phyloP scores from a whole-genome alignment of 2,329 filamentous ascomycete genomes.

The Aspergillus sp. region DNA sequence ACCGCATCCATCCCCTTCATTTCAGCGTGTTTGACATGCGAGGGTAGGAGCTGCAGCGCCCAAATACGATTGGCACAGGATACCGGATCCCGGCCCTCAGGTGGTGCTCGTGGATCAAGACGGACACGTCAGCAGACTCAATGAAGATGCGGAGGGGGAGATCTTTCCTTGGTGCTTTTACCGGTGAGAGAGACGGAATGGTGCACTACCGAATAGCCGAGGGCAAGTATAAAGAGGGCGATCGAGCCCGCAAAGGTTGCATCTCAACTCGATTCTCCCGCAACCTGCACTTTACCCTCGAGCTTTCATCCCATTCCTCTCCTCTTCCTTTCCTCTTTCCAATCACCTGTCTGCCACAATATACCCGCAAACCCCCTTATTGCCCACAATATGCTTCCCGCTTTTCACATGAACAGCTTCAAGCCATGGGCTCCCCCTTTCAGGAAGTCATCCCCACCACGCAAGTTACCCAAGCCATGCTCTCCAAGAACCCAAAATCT shows the following conservation, averaged over 20 bases:
- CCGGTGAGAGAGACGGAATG: constrained; percentile 7
- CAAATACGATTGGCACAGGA: constrained; percentile 14
- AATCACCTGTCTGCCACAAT: neutral
- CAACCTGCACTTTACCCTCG: neutral
- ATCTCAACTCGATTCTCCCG: constrained; percentile 5
- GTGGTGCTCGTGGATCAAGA: constrained; percentile 10
- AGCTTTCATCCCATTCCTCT: neutral
- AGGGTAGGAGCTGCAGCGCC: constrained; percentile 11
- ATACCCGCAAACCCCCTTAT: neutral
- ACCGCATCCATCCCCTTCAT: neutral
- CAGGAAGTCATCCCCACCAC: constrained; percentile 1
- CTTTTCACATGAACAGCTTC: constrained; percentile 10
- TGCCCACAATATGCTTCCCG: constrained; percentile 10
- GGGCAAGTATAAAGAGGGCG: constrained; percentile 13
- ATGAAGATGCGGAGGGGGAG: constrained; percentile 1
- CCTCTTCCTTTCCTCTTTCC: constrained; percentile 3
- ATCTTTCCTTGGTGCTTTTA: constrained; percentile 9
- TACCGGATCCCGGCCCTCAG: constrained; percentile 11
- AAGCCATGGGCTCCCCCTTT: constrained; percentile 12
- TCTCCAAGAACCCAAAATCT: constrained; percentile 4
- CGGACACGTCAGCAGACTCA: constrained; percentile 11
- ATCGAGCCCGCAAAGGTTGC: constrained; percentile 4
- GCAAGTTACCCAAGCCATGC: neutral
- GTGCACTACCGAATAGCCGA: constrained; percentile 3
- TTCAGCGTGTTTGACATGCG: constrained; percentile 7